Conservation (phyloP, 805 yeast genomes). For the Metschnikowia dekortorum region DNA sequence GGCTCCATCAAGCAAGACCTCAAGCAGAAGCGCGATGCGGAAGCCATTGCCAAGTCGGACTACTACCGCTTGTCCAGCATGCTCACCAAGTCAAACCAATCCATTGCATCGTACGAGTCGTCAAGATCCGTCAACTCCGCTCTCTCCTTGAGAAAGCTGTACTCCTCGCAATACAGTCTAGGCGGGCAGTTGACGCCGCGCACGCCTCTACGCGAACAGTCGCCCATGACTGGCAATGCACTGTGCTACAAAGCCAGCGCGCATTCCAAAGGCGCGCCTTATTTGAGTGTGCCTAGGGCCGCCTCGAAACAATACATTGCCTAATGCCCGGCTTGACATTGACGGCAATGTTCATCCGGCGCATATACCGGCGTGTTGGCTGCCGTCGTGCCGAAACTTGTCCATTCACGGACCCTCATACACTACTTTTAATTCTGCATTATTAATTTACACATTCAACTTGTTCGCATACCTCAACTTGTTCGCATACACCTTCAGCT, state of each 20-base stretch:
- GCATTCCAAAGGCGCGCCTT: conserved; percentile 1
- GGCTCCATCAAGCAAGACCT: conserved; percentile 54
- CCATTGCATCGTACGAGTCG: conserved; percentile 15
- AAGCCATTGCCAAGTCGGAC: conserved; percentile 11
- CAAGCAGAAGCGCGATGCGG: conserved; percentile 11
- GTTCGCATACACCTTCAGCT: neutral
- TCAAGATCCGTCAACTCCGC: conserved; percentile 9
- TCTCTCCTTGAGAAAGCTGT: conserved; percentile 14
- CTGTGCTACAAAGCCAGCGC: neutral
- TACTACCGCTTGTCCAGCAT: conserved; percentile 19
- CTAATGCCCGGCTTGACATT: neutral
- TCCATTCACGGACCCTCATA: neutral
- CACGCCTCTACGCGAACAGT: conserved; percentile 15
- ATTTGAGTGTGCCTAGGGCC: neutral
- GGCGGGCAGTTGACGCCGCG: conserved; percentile 8
- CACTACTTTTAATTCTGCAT: neutral
- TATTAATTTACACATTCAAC: neutral
- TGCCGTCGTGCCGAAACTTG: neutral
- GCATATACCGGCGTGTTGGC: neutral
- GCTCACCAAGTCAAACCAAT: conserved; percentile 11
- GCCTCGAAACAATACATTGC: neutral
- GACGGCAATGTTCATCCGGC: neutral
- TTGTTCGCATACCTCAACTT: neutral
- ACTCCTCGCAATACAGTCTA: conserved; percentile 10
- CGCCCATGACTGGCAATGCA: conserved; percentile 7